These are phyloP conservation scores for Blastobotrys malaysiensis DNA, from an alignment of 1,139 yeast species.

Conservation along the genomic window DNA sequence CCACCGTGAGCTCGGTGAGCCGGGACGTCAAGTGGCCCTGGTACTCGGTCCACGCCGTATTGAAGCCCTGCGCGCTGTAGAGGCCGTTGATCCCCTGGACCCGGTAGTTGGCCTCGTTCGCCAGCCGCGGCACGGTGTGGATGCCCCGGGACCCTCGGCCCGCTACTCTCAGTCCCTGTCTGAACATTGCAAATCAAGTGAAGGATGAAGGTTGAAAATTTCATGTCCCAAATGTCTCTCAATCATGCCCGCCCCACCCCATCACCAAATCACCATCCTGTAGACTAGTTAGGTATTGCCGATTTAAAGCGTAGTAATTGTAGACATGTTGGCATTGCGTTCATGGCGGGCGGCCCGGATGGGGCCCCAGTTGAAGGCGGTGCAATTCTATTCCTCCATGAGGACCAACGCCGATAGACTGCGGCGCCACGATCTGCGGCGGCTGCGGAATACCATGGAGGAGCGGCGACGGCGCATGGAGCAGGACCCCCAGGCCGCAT, in stretches of 20 bases:
- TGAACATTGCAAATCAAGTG: neutral
- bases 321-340: neutral
- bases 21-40: constrained; percentile 65
- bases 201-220: neutral
- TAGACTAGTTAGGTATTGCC: neutral
- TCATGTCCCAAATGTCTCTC: neutral
- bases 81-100: constrained; percentile 65
- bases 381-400: constrained; percentile 7
- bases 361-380: neutral
- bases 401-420: constrained; percentile 5
- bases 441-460: neutral
- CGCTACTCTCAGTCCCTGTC: neutral
- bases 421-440: constrained; percentile 2
- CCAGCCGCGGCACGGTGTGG: constrained; percentile 62
- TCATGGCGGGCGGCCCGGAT: neutral
- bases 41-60: constrained; percentile 74
- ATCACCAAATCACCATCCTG: neutral
- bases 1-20: constrained; percentile 61
- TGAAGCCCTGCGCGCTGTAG: constrained; percentile 61
- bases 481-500: neutral
- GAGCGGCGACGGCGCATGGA: neutral
- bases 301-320: neutral
- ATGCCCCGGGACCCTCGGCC: constrained; percentile 34
- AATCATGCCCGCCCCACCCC: neutral
- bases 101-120: constrained; percentile 38